Evolutionary conservation across 768 basidiomycete genomes (phyloP), one percentile per base, ranked within the genome.

Genomic region (Kwoniella sp.): DNA sequence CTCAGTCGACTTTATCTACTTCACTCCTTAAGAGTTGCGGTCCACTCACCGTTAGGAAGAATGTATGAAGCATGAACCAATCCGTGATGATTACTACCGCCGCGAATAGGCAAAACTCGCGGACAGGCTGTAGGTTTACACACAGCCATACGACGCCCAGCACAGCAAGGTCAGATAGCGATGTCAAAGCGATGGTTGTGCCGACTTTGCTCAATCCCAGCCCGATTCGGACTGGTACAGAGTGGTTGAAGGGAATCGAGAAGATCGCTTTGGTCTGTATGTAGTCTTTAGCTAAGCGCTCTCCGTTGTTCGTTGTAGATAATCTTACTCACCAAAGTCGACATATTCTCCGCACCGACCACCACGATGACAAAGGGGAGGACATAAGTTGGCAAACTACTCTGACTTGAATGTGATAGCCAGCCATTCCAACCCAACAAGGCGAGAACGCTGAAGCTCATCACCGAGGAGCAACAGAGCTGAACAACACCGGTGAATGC

Each of bases 271-370:
- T 50, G 28, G 57, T 79, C 63, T 72, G 37, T 22, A 45, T 22
- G 8, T 37, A 54, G 51, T 9, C 25, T 17, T 30, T 37, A 80
- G 55, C 15, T 2, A 58, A 23, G 29, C 30, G 73, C 38, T 67
- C 20, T 60, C 59, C 37, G 15, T 9, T 30, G 15, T 15, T n/a
- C 8, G 22, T 22, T 13, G n/a, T n/a, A n/a, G n/a, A n/a, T 1
- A 28, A 23, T 13, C 28, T 26, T 2, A 65, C 88, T 68, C 79
- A 93, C 93, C 78, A 99, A 83, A 73, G 89, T 90, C 78, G 93
- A 91, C 94, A 98, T 97, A 73, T 97, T 98, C 82, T 98, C 95
- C 1, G 92, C 90, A 2, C 95, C 95, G 15, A 95, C 90, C 70
- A 98, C 94, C 7, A 93, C 87, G 56, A 99, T 93, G 38, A 96